phyloP scores from a whole-genome alignment of 305 asterid genomes.

The Fraxinus angustifolia region DNA sequence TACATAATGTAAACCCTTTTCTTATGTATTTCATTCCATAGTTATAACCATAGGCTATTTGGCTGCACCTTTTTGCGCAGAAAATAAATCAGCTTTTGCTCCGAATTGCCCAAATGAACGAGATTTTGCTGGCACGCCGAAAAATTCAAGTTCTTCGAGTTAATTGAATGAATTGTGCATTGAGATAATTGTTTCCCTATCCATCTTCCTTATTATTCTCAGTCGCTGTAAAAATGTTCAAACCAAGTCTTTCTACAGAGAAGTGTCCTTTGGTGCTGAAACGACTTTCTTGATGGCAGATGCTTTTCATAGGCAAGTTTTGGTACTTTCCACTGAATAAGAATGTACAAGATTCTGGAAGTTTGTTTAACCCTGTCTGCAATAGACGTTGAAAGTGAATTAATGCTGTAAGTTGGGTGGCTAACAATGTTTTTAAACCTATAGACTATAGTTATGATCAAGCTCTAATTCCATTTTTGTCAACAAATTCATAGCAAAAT shows the following conservation, averaged over 20 bases:
- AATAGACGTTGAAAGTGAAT: background rate
- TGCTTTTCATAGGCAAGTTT: background rate
- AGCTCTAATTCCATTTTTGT: background rate
- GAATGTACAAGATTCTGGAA: background rate
- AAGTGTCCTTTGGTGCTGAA: too few species aligned
- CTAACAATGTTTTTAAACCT: too few species aligned
- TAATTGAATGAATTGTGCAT: constrained; percentile 14
- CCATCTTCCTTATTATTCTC: too few species aligned
- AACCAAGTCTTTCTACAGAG: background rate
- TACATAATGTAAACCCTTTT: background rate
- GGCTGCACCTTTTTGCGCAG: constrained; percentile 29
- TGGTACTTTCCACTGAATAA: background rate
- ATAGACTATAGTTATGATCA: too few species aligned
- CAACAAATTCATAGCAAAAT: background rate
- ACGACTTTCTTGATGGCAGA: too few species aligned
- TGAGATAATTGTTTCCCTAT: too few species aligned
- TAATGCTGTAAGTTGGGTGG: too few species aligned
- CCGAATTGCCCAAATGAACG: constrained; percentile 56
- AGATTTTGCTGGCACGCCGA: constrained; percentile 39
- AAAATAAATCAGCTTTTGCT: constrained; percentile 53
- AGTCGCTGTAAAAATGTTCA: background rate
- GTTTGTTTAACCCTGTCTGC: background rate
- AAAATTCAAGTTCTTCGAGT: constrained; percentile 60
- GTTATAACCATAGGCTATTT: background rate
- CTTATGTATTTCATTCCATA: background rate